Evolutionary conservation across 78 protist genomes (phyloP).

Genomic region (Dictyostelium citrinum): DNA sequence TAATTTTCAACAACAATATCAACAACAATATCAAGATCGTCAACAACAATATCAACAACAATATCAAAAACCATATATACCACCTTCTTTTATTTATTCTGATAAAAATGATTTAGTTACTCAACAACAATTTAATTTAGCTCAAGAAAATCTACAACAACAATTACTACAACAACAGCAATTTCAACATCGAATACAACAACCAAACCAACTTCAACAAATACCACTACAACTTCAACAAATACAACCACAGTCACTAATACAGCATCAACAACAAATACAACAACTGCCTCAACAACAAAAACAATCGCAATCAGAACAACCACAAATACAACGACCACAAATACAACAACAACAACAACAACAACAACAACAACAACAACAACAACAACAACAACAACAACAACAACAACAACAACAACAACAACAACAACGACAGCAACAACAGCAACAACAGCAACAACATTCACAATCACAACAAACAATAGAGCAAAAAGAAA

Average conservation of each 20-base stretch:
- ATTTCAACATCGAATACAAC: neutral
- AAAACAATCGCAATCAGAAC: too few relatives aligned
- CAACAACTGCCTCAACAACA: neutral
- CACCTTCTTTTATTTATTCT: neutral
- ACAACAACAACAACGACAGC: neutral
- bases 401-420: neutral
- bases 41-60: neutral
- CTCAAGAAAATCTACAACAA: constrained; percentile 14
- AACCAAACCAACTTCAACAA: neutral
- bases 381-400: neutral
- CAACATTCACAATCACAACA: neutral
- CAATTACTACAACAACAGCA: neutral
- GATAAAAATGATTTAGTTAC: neutral
- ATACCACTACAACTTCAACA: neutral
- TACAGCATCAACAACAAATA: neutral
- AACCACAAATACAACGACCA: too few relatives aligned
- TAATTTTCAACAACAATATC: neutral
- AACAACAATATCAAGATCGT: neutral
- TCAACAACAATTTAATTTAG: neutral
- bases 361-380: neutral
- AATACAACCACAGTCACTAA: neutral
- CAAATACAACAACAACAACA: neutral
- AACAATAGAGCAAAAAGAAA: neutral
- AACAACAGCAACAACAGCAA: neutral
- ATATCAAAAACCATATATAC: neutral